phyloP scores from a whole-genome alignment of 1,284 basidiomycete genomes.

The Trichosporon sp. region DNA sequence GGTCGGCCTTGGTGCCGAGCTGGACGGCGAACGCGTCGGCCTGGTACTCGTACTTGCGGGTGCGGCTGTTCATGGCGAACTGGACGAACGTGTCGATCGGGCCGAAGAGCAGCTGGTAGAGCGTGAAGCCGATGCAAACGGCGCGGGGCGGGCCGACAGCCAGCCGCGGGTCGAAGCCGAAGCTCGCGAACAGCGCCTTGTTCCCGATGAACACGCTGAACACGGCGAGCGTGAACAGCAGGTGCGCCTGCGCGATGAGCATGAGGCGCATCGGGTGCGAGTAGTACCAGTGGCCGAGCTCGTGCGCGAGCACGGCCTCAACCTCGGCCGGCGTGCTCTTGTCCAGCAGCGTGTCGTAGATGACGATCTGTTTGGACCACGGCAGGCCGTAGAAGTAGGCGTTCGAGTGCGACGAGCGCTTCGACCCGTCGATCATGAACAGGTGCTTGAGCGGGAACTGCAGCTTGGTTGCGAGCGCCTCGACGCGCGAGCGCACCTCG shows the following conservation, averaged over 20 bases:
- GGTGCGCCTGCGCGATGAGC: conserved; percentile 75
- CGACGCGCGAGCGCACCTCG: conserved; percentile 68
- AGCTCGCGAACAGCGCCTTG: conserved; percentile 72
- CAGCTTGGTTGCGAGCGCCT: conserved; percentile 69
- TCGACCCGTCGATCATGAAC: conserved; percentile 96
- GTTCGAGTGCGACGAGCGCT: conserved; percentile 89
- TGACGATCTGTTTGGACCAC: conserved; percentile 94
- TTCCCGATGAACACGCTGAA: conserved; percentile 92
- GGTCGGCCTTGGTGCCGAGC: conserved; percentile 55
- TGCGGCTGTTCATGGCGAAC: conserved; percentile 73
- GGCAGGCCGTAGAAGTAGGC: conserved; percentile 93
- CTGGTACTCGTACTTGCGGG: conserved; percentile 80
- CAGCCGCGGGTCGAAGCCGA: conserved; percentile 68
- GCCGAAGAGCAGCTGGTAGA: conserved; percentile 80
- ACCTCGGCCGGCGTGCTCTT: conserved; percentile 82
- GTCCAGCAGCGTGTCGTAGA: conserved; percentile 94
- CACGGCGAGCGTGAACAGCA: conserved; percentile 76
- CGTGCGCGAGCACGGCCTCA: conserved; percentile 81
- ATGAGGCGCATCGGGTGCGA: conserved; percentile 86
- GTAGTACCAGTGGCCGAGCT: conserved; percentile 92
- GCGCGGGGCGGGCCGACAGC: conserved; percentile 60
- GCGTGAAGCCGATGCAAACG: conserved; percentile 79
- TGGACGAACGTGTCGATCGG: conserved; percentile 74
- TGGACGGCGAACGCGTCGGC: conserved; percentile 55
- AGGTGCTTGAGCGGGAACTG: conserved; percentile 91